Conservation (phyloP, 2,329 filamentous ascomycete species). For the Claviceps spartinae region DNA sequence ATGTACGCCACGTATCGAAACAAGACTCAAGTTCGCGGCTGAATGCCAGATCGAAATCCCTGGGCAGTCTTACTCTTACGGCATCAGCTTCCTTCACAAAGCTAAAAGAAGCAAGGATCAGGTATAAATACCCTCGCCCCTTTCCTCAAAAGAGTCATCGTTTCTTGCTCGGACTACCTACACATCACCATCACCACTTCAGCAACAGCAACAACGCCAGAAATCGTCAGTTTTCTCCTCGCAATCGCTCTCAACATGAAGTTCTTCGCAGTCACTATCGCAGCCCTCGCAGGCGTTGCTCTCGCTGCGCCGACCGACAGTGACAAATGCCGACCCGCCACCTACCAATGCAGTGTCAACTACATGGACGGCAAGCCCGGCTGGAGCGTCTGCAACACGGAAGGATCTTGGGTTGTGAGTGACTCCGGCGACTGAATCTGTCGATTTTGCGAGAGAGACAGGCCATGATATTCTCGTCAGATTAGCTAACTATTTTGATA, state of each 20-base stretch:
- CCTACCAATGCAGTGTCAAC: conserved; percentile 18
- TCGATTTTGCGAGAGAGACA: background rate
- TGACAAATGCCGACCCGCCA: conserved; percentile 16
- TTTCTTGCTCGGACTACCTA: background rate
- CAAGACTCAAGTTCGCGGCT: too few species aligned
- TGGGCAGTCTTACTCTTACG: background rate
- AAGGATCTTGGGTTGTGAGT: conserved; percentile 21
- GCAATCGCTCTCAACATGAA: conserved; percentile 13
- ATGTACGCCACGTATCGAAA: background rate
- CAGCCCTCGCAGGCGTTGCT: conserved; percentile 9
- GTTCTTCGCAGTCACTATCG: conserved; percentile 15
- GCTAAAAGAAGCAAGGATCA: background rate
- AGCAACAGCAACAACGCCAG: background rate
- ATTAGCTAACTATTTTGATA: conserved; percentile 5
- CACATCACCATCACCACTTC: background rate
- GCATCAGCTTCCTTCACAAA: background rate
- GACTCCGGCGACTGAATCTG: too few species aligned
- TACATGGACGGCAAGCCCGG: conserved; percentile 6
- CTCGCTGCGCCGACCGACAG: conserved; percentile 6
- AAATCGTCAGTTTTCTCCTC: background rate
- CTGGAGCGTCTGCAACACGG: conserved; percentile 22
- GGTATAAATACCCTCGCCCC: background rate
- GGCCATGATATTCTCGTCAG: background rate
- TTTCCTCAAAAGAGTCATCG: background rate
- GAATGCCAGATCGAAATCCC: background rate